Percentiles rank a stretch among this genome's conserved stretches.
phyloP scores from a whole-genome alignment of 2,329 filamentous ascomycete species.

The Periconia sp. region DNA sequence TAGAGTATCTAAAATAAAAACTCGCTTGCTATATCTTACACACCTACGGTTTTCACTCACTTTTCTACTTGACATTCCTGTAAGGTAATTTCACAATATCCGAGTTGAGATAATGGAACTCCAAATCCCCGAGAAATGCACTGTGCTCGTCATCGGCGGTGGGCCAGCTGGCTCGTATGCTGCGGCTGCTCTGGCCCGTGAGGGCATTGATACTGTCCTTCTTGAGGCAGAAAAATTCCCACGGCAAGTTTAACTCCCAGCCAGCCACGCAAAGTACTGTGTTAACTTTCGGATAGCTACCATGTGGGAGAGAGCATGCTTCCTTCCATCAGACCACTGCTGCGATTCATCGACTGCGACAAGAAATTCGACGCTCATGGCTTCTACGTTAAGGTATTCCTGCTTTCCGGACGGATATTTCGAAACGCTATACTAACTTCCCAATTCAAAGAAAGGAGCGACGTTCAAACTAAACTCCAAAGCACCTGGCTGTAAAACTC shows the following conservation, averaged over 20 bases:
- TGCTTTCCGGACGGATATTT: neutral
- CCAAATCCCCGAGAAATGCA: slow-evolving; percentile 8
- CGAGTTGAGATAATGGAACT: neutral
- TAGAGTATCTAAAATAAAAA: no score
- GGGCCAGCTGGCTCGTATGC: slow-evolving; percentile 52
- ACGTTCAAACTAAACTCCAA: slow-evolving; percentile 1
- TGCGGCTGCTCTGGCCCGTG: slow-evolving; percentile 46
- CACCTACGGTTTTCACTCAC: no score
- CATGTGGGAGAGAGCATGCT: slow-evolving; percentile 14
- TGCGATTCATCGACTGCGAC: slow-evolving; percentile 12
- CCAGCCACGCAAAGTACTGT: neutral
- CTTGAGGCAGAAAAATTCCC: slow-evolving; percentile 50
- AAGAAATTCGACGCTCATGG: slow-evolving; percentile 10
- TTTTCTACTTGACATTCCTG: no score
- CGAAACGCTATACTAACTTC: neutral
- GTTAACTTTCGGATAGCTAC: slow-evolving; percentile 18
- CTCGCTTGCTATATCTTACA: no score
- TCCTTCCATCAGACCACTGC: slow-evolving; percentile 8
- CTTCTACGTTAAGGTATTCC: slow-evolving; percentile 7
- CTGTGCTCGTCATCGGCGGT: slow-evolving; percentile 49
- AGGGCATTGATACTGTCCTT: slow-evolving; percentile 48
- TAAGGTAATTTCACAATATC: neutral
- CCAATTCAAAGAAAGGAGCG: neutral
- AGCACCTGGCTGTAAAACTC: neutral
- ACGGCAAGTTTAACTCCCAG: slow-evolving; percentile 11